phyloP scores from a whole-genome alignment of 345 rosid genomes.

The Cardamine chenopodiifolia region DNA sequence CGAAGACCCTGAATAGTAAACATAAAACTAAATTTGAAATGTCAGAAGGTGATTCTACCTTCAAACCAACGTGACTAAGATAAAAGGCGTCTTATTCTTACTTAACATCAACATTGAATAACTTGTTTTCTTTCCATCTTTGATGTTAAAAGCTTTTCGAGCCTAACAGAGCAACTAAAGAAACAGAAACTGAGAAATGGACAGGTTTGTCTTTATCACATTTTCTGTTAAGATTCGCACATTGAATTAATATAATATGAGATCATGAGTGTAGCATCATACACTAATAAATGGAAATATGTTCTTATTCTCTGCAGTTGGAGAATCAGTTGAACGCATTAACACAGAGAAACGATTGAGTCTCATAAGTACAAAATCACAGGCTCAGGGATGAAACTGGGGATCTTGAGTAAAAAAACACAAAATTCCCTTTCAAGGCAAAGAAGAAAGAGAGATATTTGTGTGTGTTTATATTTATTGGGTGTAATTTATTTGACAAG shows the following conservation, averaged over 20 bases:
- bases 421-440: constrained; percentile 19
- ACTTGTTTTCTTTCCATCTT: constrained; percentile 28
- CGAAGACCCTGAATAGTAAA: constrained; percentile 2
- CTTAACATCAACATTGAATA: not conserved
- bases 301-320: constrained; percentile 53
- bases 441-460: constrained; percentile 18
- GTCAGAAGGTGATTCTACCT: not conserved
- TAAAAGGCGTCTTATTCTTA: not conserved
- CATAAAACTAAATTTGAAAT: constrained; percentile 8
- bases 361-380: constrained; percentile 35
- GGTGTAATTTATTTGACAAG: constrained; percentile 41
- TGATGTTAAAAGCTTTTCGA: constrained; percentile 57
- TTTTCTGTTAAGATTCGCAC: constrained; percentile 18
- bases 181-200: constrained; percentile 67
- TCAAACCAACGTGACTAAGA: constrained; percentile 22
- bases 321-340: constrained; percentile 64
- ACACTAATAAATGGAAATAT: constrained; percentile 7
- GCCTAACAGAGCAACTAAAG: constrained; percentile 78
- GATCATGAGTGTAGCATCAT: not conserved
- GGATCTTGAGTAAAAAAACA: constrained; percentile 10
- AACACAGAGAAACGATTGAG: constrained; percentile 47
- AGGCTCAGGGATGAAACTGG: constrained; percentile 23
- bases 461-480: constrained; percentile 31
- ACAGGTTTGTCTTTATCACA: constrained; percentile 54
- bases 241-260: constrained; percentile 10